These are phyloP conservation scores for Podospora tetraspora DNA, from an alignment of 495 filamentous ascomycete genomes.

Conservation along the genomic window DNA sequence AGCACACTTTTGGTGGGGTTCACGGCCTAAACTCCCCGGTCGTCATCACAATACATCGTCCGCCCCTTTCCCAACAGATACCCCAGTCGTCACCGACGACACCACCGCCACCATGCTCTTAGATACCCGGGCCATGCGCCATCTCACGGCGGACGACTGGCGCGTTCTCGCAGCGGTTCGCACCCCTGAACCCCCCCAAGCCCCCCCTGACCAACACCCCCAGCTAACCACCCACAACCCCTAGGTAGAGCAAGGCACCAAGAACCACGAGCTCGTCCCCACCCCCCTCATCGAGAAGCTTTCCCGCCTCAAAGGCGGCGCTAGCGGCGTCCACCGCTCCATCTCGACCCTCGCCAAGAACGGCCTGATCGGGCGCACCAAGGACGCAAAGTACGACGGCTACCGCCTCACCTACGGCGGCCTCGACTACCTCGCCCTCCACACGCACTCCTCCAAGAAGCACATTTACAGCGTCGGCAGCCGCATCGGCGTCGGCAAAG, in stretches of 20 bases:
- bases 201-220: background rate
- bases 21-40: background rate
- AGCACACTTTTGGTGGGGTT: constrained; percentile 9
- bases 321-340: constrained; percentile 69
- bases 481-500: constrained; percentile 95
- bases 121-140: constrained; percentile 84
- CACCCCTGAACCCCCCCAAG: constrained; percentile 3
- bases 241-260: constrained; percentile 86
- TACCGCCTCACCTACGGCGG: constrained; percentile 97
- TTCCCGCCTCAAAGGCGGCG: constrained; percentile 72
- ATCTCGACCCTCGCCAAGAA: constrained; percentile 89
- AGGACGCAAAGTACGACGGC: constrained; percentile 96
- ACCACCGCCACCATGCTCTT: constrained; percentile 67
- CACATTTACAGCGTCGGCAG: constrained; percentile 86
- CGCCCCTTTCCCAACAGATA: background rate
- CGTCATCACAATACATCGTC: background rate
- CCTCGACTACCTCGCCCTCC: constrained; percentile 90
- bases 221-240: constrained; percentile 11
- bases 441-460: constrained; percentile 73
- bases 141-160: constrained; percentile 91
- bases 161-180: constrained; percentile 85
- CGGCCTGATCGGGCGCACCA: constrained; percentile 85
- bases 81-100: background rate
- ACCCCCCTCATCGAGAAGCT: constrained; percentile 82
- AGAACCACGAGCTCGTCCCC: constrained; percentile 94